Base-by-base conservation (phyloP, 2,329 filamentous ascomycete species). In the Ilyonectria mors-panacis region DNA sequence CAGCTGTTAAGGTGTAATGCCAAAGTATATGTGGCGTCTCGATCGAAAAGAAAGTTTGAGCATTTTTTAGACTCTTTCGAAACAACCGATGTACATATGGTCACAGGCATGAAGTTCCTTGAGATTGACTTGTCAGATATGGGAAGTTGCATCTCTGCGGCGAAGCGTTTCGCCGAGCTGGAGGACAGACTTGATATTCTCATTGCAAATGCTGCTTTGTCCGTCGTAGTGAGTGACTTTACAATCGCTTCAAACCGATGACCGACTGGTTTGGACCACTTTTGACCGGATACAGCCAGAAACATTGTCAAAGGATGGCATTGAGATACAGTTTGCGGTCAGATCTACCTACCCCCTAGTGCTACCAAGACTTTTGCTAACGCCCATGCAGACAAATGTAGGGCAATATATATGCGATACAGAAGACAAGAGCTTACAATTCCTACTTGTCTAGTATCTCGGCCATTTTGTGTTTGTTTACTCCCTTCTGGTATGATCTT, bases 321-420 rank as follows among this genome's bases (percentile, higher is more conserved):
- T 55, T 37, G 51, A 55, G 30, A 55, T 55, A 37, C 51, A 55
- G 28, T 55, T 55, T 39, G 51, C 30, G n/a, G 51, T 55, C 10
- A 39, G 30, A 15, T 53, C 5, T 17, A 1, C 50, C 7, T 23
- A 33, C n/a, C 17, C 13, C 50, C 30, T 13, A 33, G 26, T 53
- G 19, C 17, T 33, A 53, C 50, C 21, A 17, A 53, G 26, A 26
- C 26, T 6, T 26, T 26, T 26, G 26, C 50, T 53, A 53, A 53
- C 23, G 30, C 23, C 35, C 17, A 26, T 33, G 23, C 26, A 53
- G 50, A 53, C 50, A 53, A 53, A 53, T 15, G 50, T 53, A 53
- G 30, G 50, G 8, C 28, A 30, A 19, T 17, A 35, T 17, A 33
- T 8, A 33, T 33, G 26, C 6, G 4, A 53, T 53, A 53, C 13